Base-by-base conservation (phyloP, 2,329 filamentous ascomycete genomes). In the Alternaria consortialis region DNA sequence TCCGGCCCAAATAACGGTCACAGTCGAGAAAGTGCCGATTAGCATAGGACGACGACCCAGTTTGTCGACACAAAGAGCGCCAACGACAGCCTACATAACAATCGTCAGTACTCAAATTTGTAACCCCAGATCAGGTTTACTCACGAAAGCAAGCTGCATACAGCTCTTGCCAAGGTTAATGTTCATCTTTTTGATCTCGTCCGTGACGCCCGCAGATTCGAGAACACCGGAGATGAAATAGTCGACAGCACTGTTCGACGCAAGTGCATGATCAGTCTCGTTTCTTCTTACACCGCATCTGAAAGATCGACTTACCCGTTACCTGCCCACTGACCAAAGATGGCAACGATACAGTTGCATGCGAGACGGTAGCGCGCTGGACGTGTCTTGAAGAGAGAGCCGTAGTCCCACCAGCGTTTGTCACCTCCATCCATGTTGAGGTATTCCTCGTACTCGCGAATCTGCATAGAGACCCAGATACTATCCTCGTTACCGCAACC, bases 401-500 rank as follows among this genome's bases (percentile, higher is more conserved):
- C 40, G 76, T 85, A 88, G 70, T 88, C 74, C 85, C 85, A 88
- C 82, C 84, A 88, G 4, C 83, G 80, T 69, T 88, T 88, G 61
- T 87, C 85, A 12, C 83, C 76, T 25, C 78, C 79, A 27, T 85
- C 74, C 69, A 86, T 84, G 66, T 88, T 84, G 29, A 81, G 82
- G 71, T 86, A 85, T 69, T 88, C 84, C 15, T 70, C 64, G 44
- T 78, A 77, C 46, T 79, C 77, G 39, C 67, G 58, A 42, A 79
- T 64, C 57, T 79, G 76, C 6, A 79, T 63, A 12, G 68, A 64
- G 7, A 72, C 69, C 67, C 67, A 70, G 5, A 60, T 48, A n/a
- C 52, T 60, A n/a, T 72, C 64, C 39, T 77, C 67, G 2, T 81
- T 82, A 56, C 86, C 81, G 25, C 67, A 47, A 2, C 84, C 80